Evolutionary conservation across 805 yeast genomes (phyloP), one percentile per base, ranked within the genome.

Genomic region (Cyberlindnera misumaiensis): DNA sequence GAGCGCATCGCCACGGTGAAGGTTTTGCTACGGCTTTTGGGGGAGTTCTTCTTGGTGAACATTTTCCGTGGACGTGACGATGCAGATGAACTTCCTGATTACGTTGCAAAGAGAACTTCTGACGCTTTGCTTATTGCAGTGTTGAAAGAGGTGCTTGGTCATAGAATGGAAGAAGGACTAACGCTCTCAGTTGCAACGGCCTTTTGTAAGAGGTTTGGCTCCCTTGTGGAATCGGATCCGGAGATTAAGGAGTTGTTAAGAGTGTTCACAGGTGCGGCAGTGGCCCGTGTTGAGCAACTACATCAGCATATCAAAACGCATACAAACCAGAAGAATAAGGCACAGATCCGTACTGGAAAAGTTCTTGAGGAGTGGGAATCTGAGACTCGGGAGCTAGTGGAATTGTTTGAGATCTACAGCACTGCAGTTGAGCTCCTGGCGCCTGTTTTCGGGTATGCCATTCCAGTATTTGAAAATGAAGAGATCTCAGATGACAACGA

Each of bases 291-390:
- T 1, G 53, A 54, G 4, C 55, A 53, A 1, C 46, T 67, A n/a
- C 63, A 67, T 35, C 49, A 55, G n/a, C 55, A 56, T n/a, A 52
- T 71, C 0, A 44, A 52, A 10, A 61, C 59, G 15, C 52, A 67
- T 11, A 59, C 59, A 15, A 57, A 58, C 15, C 65, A 63, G 37
- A 74, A 71, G 39, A 67, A 69, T 32, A 72, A 70, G 39, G 73
- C 78, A 3, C 75, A 82, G 38, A 73, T 83, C 39, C 70, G 83
- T 47, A 76, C 83, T 1, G 95, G 95, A 17, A 74, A 71, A 44
- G 51, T 74, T 17, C 39, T 58, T 12, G 68, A 65, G 34, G 69
- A 65, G 25, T 48, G 60, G 33, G 63, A 63, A 32, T 55, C 53
- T 1, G 69, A 65, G 30, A 47, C 60, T 27, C 63, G 67, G 12